Percentiles rank a stretch among this genome's conserved stretches.
These are phyloP conservation scores for Eucalyptus cloeziana DNA, from an alignment of 345 rosid genomes.

Conservation along the genomic window DNA sequence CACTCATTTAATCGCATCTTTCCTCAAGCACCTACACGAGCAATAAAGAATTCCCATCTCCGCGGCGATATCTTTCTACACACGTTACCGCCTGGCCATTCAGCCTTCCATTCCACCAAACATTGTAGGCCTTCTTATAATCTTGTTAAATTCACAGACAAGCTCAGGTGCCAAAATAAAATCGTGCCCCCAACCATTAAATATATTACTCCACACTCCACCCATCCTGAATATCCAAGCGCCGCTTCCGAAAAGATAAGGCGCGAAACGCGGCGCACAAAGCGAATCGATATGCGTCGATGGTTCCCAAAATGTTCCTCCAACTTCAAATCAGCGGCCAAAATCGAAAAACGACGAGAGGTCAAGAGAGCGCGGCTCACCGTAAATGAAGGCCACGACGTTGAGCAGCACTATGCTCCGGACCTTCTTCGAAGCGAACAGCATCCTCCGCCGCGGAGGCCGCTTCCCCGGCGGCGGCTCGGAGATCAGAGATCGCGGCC, in stretches of 20 bases:
- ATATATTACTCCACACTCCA: not conserved
- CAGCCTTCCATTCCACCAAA: not conserved
- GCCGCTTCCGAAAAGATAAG: not conserved
- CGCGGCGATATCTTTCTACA: not conserved
- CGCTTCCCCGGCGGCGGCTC: slow-evolving; percentile 20
- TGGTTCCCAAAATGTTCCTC: not conserved
- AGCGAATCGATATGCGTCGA: not conserved
- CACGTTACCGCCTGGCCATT: not conserved
- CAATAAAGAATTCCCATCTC: not conserved
- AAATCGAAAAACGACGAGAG: not conserved
- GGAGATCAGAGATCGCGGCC: not conserved
- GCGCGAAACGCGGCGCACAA: not conserved
- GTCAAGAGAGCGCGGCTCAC: slow-evolving; percentile 1
- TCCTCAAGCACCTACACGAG: not conserved
- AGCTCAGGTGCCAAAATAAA: not conserved
- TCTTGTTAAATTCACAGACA: not conserved
- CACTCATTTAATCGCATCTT: not conserved
- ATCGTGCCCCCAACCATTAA: not conserved
- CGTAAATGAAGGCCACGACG: slow-evolving; percentile 33
- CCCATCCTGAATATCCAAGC: not conserved
- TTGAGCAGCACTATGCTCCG: slow-evolving; percentile 47
- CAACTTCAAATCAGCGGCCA: not conserved
- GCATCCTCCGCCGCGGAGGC: slow-evolving; percentile 18
- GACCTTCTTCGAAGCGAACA: slow-evolving; percentile 27
- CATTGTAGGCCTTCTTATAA: not conserved